Percentiles rank a stretch among this genome's conserved stretches.
Conservation (phyloP, 176 grass and related monocot genomes). For the Lolium rigidum region DNA sequence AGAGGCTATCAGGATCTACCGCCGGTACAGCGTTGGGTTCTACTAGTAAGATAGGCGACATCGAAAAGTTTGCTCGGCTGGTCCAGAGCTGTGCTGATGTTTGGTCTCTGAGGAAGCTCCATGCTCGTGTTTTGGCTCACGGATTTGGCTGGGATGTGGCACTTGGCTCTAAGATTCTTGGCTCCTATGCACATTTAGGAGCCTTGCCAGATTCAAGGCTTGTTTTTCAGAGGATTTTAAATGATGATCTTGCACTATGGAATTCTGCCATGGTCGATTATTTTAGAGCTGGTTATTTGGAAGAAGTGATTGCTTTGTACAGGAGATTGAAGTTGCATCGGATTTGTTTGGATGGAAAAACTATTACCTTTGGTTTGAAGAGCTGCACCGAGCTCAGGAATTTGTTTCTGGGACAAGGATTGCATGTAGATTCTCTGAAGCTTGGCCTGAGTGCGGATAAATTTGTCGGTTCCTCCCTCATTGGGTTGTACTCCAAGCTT, state of each 20-base stretch:
- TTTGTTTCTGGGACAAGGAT: slow-evolving; percentile 42
- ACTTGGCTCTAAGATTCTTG: slow-evolving; percentile 57
- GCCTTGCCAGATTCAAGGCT: slow-evolving; percentile 43
- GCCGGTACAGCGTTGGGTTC: background rate
- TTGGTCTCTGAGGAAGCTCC: slow-evolving; percentile 52
- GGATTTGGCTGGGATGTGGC: slow-evolving; percentile 43
- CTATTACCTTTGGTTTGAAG: slow-evolving; percentile 68
- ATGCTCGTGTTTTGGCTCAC: slow-evolving; percentile 47
- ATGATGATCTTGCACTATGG: slow-evolving; percentile 50
- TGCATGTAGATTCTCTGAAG: slow-evolving; percentile 65
- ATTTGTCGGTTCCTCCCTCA: slow-evolving; percentile 66
- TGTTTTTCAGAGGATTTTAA: slow-evolving; percentile 49
- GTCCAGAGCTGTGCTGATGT: slow-evolving; percentile 43
- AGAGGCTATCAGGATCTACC: slow-evolving; percentile 21
- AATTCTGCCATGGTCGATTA: slow-evolving; percentile 64
- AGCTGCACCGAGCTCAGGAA: slow-evolving; percentile 55
- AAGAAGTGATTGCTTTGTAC: slow-evolving; percentile 60
- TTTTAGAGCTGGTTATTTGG: slow-evolving; percentile 55
- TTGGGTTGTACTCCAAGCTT: slow-evolving; percentile 61
- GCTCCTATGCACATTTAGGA: slow-evolving; percentile 51
- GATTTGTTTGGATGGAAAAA: slow-evolving; percentile 44
- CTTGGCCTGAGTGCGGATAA: slow-evolving; percentile 54
- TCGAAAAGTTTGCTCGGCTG: slow-evolving; percentile 33
- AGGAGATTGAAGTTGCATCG: slow-evolving; percentile 38
- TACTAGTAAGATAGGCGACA: background rate